Evolutionary conservation across 164 flowering plant genomes (phyloP).

Genomic region (Stephania japonica): DNA sequence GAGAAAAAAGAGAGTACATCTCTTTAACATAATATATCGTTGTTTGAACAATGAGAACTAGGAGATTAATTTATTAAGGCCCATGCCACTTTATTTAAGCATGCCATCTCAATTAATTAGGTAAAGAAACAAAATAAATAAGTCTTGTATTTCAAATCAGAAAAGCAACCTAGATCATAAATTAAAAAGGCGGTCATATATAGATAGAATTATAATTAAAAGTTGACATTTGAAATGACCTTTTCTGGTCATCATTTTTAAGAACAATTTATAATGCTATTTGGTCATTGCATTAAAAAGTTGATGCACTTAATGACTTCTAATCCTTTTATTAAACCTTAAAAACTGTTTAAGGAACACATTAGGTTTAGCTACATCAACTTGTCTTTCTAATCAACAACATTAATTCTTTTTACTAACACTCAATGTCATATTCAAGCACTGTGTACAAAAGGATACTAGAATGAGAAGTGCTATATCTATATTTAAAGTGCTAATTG

Average conservation of each 20-base stretch:
- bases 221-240: not conserved
- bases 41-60: too few relatives aligned
- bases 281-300: not conserved
- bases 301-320: not conserved
- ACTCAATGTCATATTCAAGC: not conserved
- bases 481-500: not conserved
- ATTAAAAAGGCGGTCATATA: too few relatives aligned
- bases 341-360: not conserved
- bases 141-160: not conserved
- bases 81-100: too few relatives aligned
- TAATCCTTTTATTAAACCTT: not conserved
- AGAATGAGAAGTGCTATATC: not conserved
- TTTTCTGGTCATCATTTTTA: too few relatives aligned
- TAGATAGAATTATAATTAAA: too few relatives aligned
- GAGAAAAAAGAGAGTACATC: too few relatives aligned
- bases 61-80: too few relatives aligned
- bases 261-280: not conserved
- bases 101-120: not conserved
- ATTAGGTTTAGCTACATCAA: not conserved
- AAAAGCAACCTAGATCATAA: too few relatives aligned
- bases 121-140: not conserved
- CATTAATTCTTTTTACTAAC: not conserved
- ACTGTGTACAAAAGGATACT: not conserved
- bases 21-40: too few relatives aligned
- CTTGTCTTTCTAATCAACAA: not conserved